Conservation (phyloP, 176 grass and related monocot species). For the Dactylis glomerata region DNA sequence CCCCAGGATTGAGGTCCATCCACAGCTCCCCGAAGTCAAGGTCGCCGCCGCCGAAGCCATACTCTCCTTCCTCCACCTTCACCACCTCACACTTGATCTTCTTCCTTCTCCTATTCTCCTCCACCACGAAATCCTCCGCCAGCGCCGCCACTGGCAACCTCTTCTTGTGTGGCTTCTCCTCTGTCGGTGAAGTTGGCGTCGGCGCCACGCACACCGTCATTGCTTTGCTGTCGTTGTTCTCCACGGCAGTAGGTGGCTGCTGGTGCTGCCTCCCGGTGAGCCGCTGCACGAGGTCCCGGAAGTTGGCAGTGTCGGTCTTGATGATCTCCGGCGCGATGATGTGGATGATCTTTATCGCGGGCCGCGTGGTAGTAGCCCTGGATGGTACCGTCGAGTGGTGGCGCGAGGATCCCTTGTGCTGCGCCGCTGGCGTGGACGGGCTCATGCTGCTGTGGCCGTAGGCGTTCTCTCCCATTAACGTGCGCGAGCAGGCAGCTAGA, state of each 20-base stretch:
- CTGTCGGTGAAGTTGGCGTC: not conserved
- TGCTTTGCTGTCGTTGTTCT: not conserved
- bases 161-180: constrained; percentile 23
- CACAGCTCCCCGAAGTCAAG: constrained; percentile 34
- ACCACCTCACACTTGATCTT: constrained; percentile 56
- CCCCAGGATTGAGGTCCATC: constrained; percentile 45
- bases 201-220: not conserved
- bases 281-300: constrained; percentile 81
- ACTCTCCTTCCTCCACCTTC: constrained; percentile 47
- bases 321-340: constrained; percentile 84
- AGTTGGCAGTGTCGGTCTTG: constrained; percentile 73
- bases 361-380: constrained; percentile 10
- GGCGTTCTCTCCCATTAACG: constrained; percentile 7
- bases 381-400: not conserved
- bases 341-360: constrained; percentile 75
- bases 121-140: not conserved
- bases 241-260: not conserved
- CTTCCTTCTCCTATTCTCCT: constrained; percentile 31
- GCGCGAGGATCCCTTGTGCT: not conserved
- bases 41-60: not conserved
- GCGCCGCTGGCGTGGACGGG: not conserved
- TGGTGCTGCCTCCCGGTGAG: constrained; percentile 66
- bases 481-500: not conserved
- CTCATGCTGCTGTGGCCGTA: constrained; percentile 23
- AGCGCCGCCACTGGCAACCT: not conserved